Conservation (phyloP, 257 asterid genomes). For the Solanum habrochaites region DNA sequence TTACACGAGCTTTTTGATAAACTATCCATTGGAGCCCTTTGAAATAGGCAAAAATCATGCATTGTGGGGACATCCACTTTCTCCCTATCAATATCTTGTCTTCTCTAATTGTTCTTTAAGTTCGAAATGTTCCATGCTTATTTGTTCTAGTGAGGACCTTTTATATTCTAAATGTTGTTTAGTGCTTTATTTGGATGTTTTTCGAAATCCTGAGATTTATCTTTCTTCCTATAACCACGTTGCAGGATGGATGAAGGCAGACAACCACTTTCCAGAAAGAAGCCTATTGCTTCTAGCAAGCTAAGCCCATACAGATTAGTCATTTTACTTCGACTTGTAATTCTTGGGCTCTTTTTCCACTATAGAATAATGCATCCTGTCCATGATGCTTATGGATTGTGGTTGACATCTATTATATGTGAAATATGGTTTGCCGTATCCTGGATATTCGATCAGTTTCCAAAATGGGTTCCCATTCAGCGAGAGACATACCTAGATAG, state of each 20-base stretch:
- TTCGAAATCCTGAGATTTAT: background rate
- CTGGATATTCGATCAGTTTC: constrained; percentile 93
- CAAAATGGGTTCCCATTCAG: constrained; percentile 81
- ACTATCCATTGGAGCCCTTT: background rate
- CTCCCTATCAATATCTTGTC: background rate
- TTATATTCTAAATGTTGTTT: background rate
- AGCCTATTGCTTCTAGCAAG: constrained; percentile 84
- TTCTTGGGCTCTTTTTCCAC: constrained; percentile 87
- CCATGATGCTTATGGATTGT: constrained; percentile 77
- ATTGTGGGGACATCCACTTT: background rate
- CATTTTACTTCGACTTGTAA: constrained; percentile 66
- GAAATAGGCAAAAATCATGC: background rate
- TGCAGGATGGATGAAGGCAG: constrained; percentile 97
- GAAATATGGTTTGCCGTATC: constrained; percentile 98
- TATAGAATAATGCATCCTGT: constrained; percentile 89
- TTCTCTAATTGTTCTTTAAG: background rate
- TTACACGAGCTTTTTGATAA: background rate
- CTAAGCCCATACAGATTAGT: constrained; percentile 82
- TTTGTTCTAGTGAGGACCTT: background rate
- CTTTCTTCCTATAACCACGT: background rate
- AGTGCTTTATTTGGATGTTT: background rate
- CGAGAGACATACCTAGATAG: constrained; percentile 93
- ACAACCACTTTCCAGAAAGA: constrained; percentile 92
- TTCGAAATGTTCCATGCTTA: background rate
- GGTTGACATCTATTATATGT: constrained; percentile 87